Conservation (phyloP, 176 grass and related monocot genomes). For the Lolium perenne region DNA sequence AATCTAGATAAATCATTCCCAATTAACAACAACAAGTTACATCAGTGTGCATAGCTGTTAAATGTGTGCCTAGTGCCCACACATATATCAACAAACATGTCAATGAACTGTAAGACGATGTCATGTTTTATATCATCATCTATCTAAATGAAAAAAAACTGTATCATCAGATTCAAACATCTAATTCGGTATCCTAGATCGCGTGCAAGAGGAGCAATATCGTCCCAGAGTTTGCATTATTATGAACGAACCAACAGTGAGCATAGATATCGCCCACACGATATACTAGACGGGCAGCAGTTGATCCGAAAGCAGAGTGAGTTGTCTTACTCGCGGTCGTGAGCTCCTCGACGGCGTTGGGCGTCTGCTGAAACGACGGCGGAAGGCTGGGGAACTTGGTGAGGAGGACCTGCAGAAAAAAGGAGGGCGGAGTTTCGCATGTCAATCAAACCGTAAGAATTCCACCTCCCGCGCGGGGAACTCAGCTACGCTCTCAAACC, state of each 20-base stretch:
- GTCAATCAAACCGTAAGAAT: background rate
- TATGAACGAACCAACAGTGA: background rate
- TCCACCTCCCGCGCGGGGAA: background rate
- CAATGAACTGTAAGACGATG: background rate
- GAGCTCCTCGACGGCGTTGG: constrained; percentile 80
- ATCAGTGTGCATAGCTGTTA: background rate
- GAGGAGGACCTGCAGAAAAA: constrained; percentile 66
- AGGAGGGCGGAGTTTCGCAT: background rate
- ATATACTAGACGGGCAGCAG: background rate
- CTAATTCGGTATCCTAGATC: background rate
- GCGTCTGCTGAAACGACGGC: constrained; percentile 73
- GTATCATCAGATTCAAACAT: background rate
- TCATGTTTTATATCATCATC: background rate
- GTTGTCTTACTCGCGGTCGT: constrained; percentile 72
- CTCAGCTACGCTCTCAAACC: background rate
- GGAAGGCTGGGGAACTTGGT: constrained; percentile 94
- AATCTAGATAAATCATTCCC: background rate
- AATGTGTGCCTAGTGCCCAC: background rate
- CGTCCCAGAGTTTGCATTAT: background rate
- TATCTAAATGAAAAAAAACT: background rate
- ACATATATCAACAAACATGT: constrained; percentile 5
- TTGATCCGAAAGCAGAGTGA: background rate
- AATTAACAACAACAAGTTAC: background rate
- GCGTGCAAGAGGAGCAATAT: background rate
- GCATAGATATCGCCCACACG: background rate